Base-by-base conservation (phyloP, 805 yeast species). In the Teunomyces atbi region DNA sequence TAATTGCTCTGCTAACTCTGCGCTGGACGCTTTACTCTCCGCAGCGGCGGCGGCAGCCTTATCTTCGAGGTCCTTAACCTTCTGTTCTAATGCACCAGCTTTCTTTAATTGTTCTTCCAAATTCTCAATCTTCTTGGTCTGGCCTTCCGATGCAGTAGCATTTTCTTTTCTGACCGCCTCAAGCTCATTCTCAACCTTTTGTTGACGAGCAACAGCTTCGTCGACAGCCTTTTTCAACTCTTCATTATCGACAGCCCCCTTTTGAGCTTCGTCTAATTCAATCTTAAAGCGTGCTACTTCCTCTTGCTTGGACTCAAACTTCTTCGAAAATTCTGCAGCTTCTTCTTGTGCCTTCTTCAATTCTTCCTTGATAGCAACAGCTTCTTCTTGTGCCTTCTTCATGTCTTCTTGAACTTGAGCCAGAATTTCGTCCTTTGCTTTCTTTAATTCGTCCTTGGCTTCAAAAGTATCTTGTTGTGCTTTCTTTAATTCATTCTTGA, bases 401-500 rank as follows among this genome's bases (percentile, higher is more conserved):
- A 40, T 11, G 18, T 41, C 32, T 20, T 19, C 26, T n/a, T 20
- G 33, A 11, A 23, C 15, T n/a, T 30, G 33, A 5, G 33, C 32
- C 19, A 33, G 19, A 10, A 8, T 10, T 15, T 15, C 18, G 10
- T 33, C 36, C 36, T 10, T 8, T 11, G n/a, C 36, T 6, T n/a
- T 33, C 20, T 45, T 42, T 26, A 44, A 28, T 37, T 49, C 45
- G 5, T 16, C n/a, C 33, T 20, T 23, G 13, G 12, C 13, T 15
- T 30, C 27, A 10, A 7, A 41, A 30, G 20, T n/a, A 16, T 32
- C 42, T 6, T 42, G 29, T 20, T 27, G 16, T 16, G 16, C 18
- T 44, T 47, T 28, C 29, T 47, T 23, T 23, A 40, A 11, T n/a
- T 41, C 32, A 6, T 19, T n/a, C 15, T n/a, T n/a, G n/a, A n/a